Conservation (phyloP, 352 stramenopile species). For the Phytophthora pini region DNA sequence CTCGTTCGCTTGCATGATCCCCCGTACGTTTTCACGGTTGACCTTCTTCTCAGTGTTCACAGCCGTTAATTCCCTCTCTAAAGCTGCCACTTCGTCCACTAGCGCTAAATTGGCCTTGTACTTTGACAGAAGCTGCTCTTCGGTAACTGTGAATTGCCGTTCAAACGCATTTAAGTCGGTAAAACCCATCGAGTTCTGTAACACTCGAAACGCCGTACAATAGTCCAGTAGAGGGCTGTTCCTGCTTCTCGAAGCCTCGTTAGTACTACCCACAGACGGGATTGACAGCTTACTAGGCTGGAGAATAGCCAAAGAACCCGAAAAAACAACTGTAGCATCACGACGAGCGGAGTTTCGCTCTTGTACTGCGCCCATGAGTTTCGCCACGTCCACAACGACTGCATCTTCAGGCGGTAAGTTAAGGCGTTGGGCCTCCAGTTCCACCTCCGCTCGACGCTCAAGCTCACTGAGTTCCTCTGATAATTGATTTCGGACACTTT, state of each 20-base stretch:
- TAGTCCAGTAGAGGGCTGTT: constrained; percentile 23
- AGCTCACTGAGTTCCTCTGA: constrained; percentile 64
- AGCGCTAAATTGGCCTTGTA: constrained; percentile 65
- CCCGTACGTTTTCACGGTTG: constrained; percentile 46
- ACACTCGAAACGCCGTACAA: constrained; percentile 51
- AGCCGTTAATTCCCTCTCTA: constrained; percentile 43
- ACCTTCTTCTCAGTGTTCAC: constrained; percentile 38
- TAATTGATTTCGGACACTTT: constrained; percentile 54
- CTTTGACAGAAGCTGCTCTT: constrained; percentile 72
- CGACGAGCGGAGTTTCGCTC: constrained; percentile 32
- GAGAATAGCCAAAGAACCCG: constrained; percentile 3
- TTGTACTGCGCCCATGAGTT: constrained; percentile 67
- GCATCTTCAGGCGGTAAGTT: constrained; percentile 71
- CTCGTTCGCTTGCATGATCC: constrained; percentile 38
- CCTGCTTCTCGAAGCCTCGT: background rate
- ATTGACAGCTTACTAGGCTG: background rate
- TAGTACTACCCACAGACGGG: background rate
- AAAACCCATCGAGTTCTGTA: constrained; percentile 54
- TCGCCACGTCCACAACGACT: constrained; percentile 64
- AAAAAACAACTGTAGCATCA: constrained; percentile 12
- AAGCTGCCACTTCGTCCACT: constrained; percentile 48
- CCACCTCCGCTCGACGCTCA: constrained; percentile 60
- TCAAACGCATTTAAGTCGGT: constrained; percentile 44
- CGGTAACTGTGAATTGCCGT: constrained; percentile 53
- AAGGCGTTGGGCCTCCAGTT: constrained; percentile 58